Base-by-base conservation (phyloP, 495 filamentous ascomycete species). In the Chaetomium cochliodes region DNA sequence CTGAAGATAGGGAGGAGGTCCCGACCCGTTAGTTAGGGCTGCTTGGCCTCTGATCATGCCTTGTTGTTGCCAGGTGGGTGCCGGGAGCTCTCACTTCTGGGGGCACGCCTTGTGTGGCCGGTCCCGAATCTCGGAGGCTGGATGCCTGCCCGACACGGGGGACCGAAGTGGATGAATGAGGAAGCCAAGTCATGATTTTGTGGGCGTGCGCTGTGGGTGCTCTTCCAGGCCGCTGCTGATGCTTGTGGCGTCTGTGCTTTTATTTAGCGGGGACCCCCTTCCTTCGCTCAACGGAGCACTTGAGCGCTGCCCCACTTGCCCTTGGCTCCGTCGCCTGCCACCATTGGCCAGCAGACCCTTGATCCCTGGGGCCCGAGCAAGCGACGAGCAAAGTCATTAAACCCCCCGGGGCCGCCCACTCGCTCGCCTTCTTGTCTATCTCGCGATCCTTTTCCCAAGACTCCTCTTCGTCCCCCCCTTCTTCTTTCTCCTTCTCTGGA, bases 391-490 rank as follows among this genome's bases (percentile, higher is more conserved):
- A 49, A 59, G 68, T 73, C 72, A 76, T 75, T 76, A 76, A 77
- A 75, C 72, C 71, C 73, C 73, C 72, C 71, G 65, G 65, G 66
- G 63, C 60, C 74, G 69, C 70, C 73, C 71, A 28, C 72, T 70
- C 72, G 20, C 65, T 68, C 60, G 60, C 68, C 67, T 68, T 68
- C 52, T 33, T 37, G 15, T 51, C 44, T 25, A 51, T 73, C 73
- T 70, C 64, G 69, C 68, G 70, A 72, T 74, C 70, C 54, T 68
- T 62, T 74, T 69, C 67, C 69, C 70, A 73, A 41, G 68, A 72
- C 67, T 73, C 64, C 70, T 67, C 65, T 73, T 70, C 68, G 60
- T 59, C 50, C 64, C 65, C 64, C 65, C 65, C 67, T 67, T 70
- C 70, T 73, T 72, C 67, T 60, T 70, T 69, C 62, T 52, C 57